Conservation (phyloP, 805 yeast species). For the Lipomyces orientalis region DNA sequence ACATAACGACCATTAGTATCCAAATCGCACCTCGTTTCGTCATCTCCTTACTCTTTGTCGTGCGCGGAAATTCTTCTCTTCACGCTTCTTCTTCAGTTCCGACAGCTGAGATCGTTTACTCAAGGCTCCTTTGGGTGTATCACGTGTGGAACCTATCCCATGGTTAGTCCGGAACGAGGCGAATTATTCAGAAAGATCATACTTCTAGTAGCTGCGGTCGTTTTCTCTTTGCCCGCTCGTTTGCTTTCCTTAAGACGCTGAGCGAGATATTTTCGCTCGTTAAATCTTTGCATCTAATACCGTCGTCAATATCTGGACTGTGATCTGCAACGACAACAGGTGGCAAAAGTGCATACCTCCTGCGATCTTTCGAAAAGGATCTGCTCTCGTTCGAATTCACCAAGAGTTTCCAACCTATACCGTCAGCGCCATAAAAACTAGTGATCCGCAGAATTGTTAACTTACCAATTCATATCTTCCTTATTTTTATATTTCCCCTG, state of each 20-base stretch:
- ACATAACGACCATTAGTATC: constrained; percentile 33
- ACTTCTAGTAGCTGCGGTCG: constrained; percentile 38
- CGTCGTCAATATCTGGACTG: not conserved
- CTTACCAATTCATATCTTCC: constrained; percentile 61
- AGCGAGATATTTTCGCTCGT: constrained; percentile 81
- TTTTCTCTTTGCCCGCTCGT: constrained; percentile 43
- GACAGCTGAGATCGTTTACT: constrained; percentile 62
- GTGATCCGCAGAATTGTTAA: not conserved
- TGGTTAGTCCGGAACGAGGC: not conserved
- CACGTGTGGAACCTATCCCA: constrained; percentile 48
- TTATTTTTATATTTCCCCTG: constrained; percentile 91
- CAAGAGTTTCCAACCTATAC: constrained; percentile 63
- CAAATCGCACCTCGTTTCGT: not conserved
- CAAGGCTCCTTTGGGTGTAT: constrained; percentile 48
- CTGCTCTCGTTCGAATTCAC: constrained; percentile 91
- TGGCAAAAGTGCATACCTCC: constrained; percentile 48
- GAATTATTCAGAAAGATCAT: not conserved
- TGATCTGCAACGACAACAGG: not conserved
- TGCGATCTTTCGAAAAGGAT: constrained; percentile 90
- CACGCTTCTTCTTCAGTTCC: constrained; percentile 77
- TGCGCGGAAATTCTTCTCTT: constrained; percentile 51
- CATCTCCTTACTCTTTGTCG: constrained; percentile 19
- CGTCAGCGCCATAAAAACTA: not conserved
- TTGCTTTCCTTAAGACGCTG: constrained; percentile 73
- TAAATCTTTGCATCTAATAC: constrained; percentile 69